Evolutionary conservation across 352 stramenopile species (phyloP), one percentile per base, ranked within the genome.

Genomic region (Globisporangium splendens): DNA sequence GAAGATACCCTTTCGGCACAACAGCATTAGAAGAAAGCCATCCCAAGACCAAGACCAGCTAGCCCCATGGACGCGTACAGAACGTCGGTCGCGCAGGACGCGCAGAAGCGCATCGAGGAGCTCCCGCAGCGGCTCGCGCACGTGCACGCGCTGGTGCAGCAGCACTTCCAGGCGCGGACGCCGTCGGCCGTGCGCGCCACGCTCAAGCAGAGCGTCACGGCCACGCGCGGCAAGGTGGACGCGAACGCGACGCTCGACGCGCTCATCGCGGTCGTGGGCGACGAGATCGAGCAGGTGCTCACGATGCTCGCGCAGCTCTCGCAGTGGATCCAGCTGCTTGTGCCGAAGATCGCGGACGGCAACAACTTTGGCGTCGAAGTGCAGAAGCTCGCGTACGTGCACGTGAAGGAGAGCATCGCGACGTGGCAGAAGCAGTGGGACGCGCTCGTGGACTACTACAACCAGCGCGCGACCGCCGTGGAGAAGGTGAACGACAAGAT

Each of bases 351-450:
- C 50, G 78, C 77, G 35, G 84, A 94, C 62, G 84, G 84, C 66
- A 94, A 94, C 72, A 94, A 94, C 68, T 94, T 94, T 71, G 84
- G 84, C 56, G 84, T 94, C 46, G 84, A 94, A 61, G 84, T 94
- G 68, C 84, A 94, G 63, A 88, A 89, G 65, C 77, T 81, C 54
- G 79, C 83, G 33, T 79, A 68, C 66, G 66, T 83, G 65, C 73
- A 88, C 54, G 50, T 94, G 8, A 92, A 88, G 56, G 76, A 89
- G 56, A 73, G 70, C 38, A 50, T 69, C 31, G 78, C 83, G 14
- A 77, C 73, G 60, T 86, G 82, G 63, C 83, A 92, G 66, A 92
- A 94, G 69, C 69, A 72, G 33, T 92, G 78, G 78, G 84, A 94
- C 61, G 51, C 69, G 48, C 68, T 94, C 49, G 63, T 71, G 2